Percentiles rank a stretch among this genome's conserved stretches.
These are phyloP conservation scores for Pichia deserticola DNA, from an alignment of 805 yeast genomes.

Conservation along the genomic window DNA sequence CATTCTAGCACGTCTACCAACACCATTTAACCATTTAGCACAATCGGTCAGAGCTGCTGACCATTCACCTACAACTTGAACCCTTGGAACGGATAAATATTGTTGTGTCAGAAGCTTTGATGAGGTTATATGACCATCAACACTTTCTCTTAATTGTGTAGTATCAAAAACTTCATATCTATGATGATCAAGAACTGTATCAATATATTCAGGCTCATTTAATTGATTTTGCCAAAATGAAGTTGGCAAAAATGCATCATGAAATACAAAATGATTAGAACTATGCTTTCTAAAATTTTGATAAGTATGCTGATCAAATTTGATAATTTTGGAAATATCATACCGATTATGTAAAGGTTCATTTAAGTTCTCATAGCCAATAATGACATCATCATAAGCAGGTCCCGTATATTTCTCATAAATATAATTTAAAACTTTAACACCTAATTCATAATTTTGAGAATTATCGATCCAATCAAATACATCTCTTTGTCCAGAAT, in stretches of 20 bases:
- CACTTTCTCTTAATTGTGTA: slow-evolving; percentile 46
- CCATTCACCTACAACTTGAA: slow-evolving; percentile 63
- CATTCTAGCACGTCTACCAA: slow-evolving; percentile 58
- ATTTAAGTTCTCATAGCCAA: slow-evolving; percentile 63
- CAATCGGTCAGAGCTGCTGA: slow-evolving; percentile 67
- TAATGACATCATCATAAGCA: slow-evolving; percentile 47
- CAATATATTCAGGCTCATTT: slow-evolving; percentile 17
- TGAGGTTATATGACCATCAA: slow-evolving; percentile 53
- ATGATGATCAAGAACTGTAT: slow-evolving; percentile 81
- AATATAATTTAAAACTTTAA: slow-evolving; percentile 42
- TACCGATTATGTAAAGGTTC: slow-evolving; percentile 59
- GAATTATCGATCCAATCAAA: slow-evolving; percentile 36
- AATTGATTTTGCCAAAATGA: slow-evolving; percentile 44
- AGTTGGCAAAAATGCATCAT: slow-evolving; percentile 55
- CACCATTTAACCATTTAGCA: slow-evolving; percentile 63
- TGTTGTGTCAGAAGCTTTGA: slow-evolving; percentile 45
- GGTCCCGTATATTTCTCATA: slow-evolving; percentile 44
- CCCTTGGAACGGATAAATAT: slow-evolving; percentile 31
- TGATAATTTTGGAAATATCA: slow-evolving; percentile 34
- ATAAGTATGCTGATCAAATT: slow-evolving; percentile 38
- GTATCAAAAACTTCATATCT: slow-evolving; percentile 80
- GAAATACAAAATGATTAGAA: slow-evolving; percentile 44
- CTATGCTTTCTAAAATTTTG: slow-evolving; percentile 33
- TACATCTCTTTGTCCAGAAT: slow-evolving; percentile 57
- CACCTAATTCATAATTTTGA: slow-evolving; percentile 40